These are phyloP conservation scores for Maudiozyma turicensis DNA, from an alignment of 805 yeast genomes.

Conservation along the genomic window DNA sequence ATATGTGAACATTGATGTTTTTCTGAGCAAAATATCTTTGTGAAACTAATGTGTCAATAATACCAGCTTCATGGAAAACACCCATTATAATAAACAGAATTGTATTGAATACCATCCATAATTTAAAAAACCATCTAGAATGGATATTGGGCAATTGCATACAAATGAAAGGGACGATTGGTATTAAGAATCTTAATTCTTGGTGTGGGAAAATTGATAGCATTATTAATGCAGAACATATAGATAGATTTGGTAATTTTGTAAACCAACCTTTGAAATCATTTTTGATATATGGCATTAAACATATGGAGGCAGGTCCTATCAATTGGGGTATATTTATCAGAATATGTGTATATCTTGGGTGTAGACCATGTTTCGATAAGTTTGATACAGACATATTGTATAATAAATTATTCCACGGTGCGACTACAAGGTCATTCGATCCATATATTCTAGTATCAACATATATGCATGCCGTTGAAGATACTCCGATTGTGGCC, in stretches of 20 bases:
- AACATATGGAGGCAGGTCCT: conserved; percentile 57
- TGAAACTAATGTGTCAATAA: conserved; percentile 39
- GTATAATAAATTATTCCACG: conserved; percentile 67
- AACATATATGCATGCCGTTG: conserved; percentile 32
- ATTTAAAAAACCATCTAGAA: conserved; percentile 17
- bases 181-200: conserved; percentile 80
- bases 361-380: conserved; percentile 74
- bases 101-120: conserved; percentile 60
- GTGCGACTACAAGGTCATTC: conserved; percentile 41
- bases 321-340: conserved; percentile 70
- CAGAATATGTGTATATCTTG: conserved; percentile 61
- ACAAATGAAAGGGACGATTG: conserved; percentile 62
- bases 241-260: conserved; percentile 45
- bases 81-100: conserved; percentile 63
- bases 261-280: conserved; percentile 10
- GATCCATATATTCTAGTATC: conserved; percentile 44
- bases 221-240: conserved; percentile 49
- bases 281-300: conserved; percentile 19
- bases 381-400: conserved; percentile 53
- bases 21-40: conserved; percentile 6
- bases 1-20: conserved; percentile 39
- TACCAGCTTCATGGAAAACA: conserved; percentile 81
- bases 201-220: conserved; percentile 83
- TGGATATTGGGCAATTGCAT: conserved; percentile 36
- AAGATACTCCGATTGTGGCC: conserved; percentile 29